phyloP scores from a whole-genome alignment of 352 stramenopile genomes.

The Globisporangium acanthophoron region DNA sequence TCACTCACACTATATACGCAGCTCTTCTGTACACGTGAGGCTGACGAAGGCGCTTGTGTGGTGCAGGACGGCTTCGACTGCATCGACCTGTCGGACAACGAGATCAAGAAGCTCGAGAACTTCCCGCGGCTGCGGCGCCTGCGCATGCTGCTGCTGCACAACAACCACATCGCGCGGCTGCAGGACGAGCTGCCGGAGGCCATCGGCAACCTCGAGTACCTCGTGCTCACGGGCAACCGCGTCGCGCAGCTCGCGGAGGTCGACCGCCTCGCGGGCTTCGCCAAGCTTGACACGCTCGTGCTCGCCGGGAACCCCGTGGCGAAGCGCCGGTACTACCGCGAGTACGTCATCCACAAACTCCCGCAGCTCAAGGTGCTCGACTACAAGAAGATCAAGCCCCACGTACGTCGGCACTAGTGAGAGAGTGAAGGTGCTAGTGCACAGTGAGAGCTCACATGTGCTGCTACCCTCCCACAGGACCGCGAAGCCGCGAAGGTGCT shows the following conservation, averaged over 20 bases:
- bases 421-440: no score
- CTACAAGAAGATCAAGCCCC: constrained; percentile 77
- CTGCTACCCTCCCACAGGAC: constrained; percentile 32
- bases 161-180: constrained; percentile 91
- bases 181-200: constrained; percentile 66
- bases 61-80: constrained; percentile 90
- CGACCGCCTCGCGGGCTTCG: constrained; percentile 66
- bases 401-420: constrained; percentile 28
- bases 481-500: constrained; percentile 65
- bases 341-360: constrained; percentile 90
- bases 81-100: constrained; percentile 93
- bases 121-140: constrained; percentile 86
- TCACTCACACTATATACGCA: background rate
- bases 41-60: background rate
- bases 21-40: background rate
- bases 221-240: constrained; percentile 91
- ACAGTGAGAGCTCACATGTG: background rate
- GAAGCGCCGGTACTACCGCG: constrained; percentile 89
- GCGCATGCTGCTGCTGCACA: constrained; percentile 90
- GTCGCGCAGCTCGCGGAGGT: constrained; percentile 80
- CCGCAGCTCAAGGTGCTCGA: constrained; percentile 85
- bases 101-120: constrained; percentile 94
- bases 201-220: constrained; percentile 80
- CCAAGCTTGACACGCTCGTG: constrained; percentile 82
- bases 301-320: constrained; percentile 87